Base-by-base conservation (phyloP, 306 rosid genomes). In the Cucumis melo region DNA sequence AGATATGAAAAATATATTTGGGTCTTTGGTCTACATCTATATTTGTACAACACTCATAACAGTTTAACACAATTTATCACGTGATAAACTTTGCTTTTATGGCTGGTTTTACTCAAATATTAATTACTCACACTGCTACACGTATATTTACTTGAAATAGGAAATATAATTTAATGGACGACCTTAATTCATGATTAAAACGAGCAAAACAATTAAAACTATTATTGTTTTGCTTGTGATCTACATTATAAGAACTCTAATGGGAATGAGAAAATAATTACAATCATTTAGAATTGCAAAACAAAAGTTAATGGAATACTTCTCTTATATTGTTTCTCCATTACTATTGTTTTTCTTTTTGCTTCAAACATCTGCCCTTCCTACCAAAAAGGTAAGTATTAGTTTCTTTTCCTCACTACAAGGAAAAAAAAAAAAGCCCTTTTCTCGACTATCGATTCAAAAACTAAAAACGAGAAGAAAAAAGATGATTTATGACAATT, bases 321-420 rank as follows among this genome's bases (percentile, higher is more conserved):
- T 32, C 36, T 64, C 77, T 81, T 75, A 54, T 32, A 46, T 7
- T 0, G 19, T 76, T 29, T 36, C 87, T 41, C 16, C 81, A 7
- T 60, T 84, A 8, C 16, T 87, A 77, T 32, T 88, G 54, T 13
- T 89, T 24, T 76, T 76, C 61, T 42, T 88, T 41, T 41, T 88
- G 34, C 62, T 82, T 36, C 87, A 78, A 10, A 15, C 74, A 10
- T 83, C 81, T 1, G 29, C 79, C 2, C 53, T 73, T 42, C 91
- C 88, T 56, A 36, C 48, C 23, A 84, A 87, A 78, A 80, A 86
- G 86, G 96, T 54, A 78, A 70, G 78, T 29, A 51, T 48, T 29
- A 11, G 10, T 36, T 68, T 67, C 5, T 36, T 58, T 19, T 27
- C 12, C 29, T 27, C 29, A 27, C 29, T n/a, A 27, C 29, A 27